Evolutionary conservation across 2,329 filamentous ascomycete genomes (phyloP).

Genomic region (Pyrenophora graminea): DNA sequence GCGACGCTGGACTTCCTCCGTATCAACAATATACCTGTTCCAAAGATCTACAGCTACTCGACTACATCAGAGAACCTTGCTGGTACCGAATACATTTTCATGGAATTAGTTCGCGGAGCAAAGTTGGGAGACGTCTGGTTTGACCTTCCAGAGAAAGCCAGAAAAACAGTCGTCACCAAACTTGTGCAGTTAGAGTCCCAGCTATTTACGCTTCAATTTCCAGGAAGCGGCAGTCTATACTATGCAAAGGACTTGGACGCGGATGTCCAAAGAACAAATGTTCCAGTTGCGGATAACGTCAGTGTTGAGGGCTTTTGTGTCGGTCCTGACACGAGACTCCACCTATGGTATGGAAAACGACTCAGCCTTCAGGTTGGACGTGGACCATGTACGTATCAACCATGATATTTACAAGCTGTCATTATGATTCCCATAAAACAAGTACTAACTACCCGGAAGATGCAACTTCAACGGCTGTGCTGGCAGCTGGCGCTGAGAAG

Average conservation of each 20-base stretch:
- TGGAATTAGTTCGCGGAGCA: constrained; percentile 44
- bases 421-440: background rate
- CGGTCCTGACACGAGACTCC: constrained; percentile 35
- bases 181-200: constrained; percentile 37
- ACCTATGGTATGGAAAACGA: constrained; percentile 40
- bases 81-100: constrained; percentile 47
- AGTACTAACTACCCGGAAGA: constrained; percentile 27
- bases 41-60: constrained; percentile 44
- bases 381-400: constrained; percentile 39
- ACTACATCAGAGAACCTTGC: constrained; percentile 43
- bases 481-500: constrained; percentile 40
- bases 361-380: constrained; percentile 27
- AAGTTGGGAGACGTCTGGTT: constrained; percentile 44
- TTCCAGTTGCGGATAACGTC: constrained; percentile 12
- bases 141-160: constrained; percentile 25
- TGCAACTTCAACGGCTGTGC: constrained; percentile 24
- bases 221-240: constrained; percentile 44
- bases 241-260: constrained; percentile 20
- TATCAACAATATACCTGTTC: constrained; percentile 42
- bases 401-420: background rate
- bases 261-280: constrained; percentile 14
- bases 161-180: constrained; percentile 26
- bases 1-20: constrained; percentile 45
- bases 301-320: constrained; percentile 29
- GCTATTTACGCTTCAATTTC: constrained; percentile 32